Evolutionary conservation across 129 eudicot genomes (phyloP), one percentile per base, ranked within the genome.

Genomic region (Helianthus annuus): DNA sequence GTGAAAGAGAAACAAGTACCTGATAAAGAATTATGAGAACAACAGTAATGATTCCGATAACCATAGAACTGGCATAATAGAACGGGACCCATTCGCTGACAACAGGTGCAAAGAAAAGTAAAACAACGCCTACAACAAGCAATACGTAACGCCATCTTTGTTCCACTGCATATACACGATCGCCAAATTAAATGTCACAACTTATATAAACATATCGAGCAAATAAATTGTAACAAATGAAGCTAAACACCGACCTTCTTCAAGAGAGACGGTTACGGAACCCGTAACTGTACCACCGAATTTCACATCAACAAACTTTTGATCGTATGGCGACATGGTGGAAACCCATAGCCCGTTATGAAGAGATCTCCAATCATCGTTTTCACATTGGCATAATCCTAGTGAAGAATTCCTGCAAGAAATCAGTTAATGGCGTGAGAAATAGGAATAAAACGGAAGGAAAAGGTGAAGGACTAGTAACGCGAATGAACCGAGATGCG

Each of bases 21-120:
- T 93, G 98, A 78, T 87, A 90, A 19, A 93, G 97, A 74, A 93
- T 76, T 77, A 93, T 88, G 39, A 93, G 80, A 71, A 90, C 80
- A 60, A 93, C 97, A 53, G 92, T 90, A 4, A 89, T 78, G 62
- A 93, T 64, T 76, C 98, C 98, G 29, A 93, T 86, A 55, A 84
- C 92, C 97, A 93, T 93, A 46, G 98, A 87, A 69, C 98, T 90
- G 81, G 92, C 80, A 68, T 93, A 93, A 83, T 93, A 93, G 71
- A 93, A 93, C 0, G 96, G 97, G 69, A 93, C 97, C 96, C 95
- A 93, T 49, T 73, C 66, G 77, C 98, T 90, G 63, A 93, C 91
- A 79, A 82, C 16, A 5, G 98, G 96, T 73, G 98, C 98, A 78
- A 82, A 49, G 51, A 93, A 75, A 70, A 85, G 70, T 64, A 90